These are phyloP conservation scores for Cylindrodendrum hubeiense DNA, from an alignment of 2,329 filamentous ascomycete species.

Conservation along the genomic window DNA sequence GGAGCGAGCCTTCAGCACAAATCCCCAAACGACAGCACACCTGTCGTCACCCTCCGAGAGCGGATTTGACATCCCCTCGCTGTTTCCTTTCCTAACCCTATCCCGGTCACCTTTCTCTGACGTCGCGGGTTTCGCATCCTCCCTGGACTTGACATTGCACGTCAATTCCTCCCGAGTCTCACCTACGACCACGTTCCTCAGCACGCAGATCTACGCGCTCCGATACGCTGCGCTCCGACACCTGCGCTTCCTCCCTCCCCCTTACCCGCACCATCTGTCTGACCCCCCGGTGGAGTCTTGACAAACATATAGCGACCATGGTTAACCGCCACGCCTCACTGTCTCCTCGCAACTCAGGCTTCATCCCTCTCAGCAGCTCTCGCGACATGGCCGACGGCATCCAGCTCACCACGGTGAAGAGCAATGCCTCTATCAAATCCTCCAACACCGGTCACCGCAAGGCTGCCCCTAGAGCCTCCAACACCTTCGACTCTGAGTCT, in stretches of 20 bases:
- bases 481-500: conserved; percentile 50
- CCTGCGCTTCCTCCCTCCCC: conserved; percentile 11
- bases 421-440: conserved; percentile 63
- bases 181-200: conserved; percentile 21
- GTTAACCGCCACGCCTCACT: conserved; percentile 46
- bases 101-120: conserved; percentile 30
- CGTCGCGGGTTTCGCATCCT: conserved; percentile 37
- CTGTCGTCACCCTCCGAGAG: conserved; percentile 27
- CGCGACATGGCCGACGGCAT: conserved; percentile 60
- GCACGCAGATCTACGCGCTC: conserved; percentile 29
- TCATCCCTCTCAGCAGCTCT: conserved; percentile 56
- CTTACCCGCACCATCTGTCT: conserved; percentile 15
- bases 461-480: conserved; percentile 53
- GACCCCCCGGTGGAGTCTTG: conserved; percentile 41
- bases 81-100: conserved; percentile 26
- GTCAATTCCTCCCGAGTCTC: conserved; percentile 28
- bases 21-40: conserved; percentile 22
- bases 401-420: conserved; percentile 67
- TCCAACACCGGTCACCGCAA: conserved; percentile 64
- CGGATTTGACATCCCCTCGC: conserved; percentile 44
- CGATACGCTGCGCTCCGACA: not conserved
- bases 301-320: conserved; percentile 37
- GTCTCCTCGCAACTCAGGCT: conserved; percentile 57
- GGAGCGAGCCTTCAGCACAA: conserved; percentile 42
- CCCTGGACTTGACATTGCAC: conserved; percentile 19